A percentile compares a stretch with the other conserved stretches of the same genome.
Conservation (phyloP, 805 yeast genomes). For the Ogataea siamensis region DNA sequence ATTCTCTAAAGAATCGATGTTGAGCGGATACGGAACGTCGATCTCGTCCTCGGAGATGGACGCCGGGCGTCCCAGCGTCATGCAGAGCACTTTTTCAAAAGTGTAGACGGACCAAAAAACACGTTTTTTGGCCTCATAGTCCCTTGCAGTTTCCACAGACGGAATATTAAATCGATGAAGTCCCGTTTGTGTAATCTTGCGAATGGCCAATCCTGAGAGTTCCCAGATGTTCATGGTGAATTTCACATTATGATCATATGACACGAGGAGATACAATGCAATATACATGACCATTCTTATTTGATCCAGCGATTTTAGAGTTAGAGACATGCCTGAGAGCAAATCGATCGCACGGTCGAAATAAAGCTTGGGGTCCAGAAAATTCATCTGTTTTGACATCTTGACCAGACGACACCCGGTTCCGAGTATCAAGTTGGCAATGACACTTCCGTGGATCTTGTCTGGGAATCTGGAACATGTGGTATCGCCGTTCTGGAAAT, state of each 20-base stretch:
- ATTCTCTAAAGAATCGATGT: conserved; percentile 9
- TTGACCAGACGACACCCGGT: conserved; percentile 17
- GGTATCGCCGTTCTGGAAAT: conserved; percentile 2
- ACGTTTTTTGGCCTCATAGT: conserved; percentile 14
- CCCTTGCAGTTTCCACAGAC: conserved; percentile 6
- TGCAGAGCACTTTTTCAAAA: conserved; percentile 20
- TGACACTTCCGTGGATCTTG: conserved; percentile 7
- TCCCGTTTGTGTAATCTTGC: conserved; percentile 20
- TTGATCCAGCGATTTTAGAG: conserved; percentile 14
- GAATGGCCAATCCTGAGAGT: conserved; percentile 17
- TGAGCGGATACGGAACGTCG: conserved; percentile 21
- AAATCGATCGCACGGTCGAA: conserved; percentile 15
- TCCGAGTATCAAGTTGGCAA: conserved; percentile 15
- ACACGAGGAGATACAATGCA: conserved; percentile 17
- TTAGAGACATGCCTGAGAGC: conserved; percentile 3
- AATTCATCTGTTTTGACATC: conserved; percentile 11
- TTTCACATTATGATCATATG: conserved; percentile 16
- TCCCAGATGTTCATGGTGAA: conserved; percentile 23
- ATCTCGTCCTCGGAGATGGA: conserved; percentile 18
- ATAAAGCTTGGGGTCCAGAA: conserved; percentile 14
- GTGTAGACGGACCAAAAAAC: conserved; percentile 22
- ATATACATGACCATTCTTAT: conserved; percentile 19
- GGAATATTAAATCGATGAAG: conserved; percentile 16
- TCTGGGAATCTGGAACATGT: conserved; percentile 4
- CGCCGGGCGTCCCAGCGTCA: conserved; percentile 19